Percentiles rank a stretch among this genome's conserved stretches.
Conservation (phyloP, 768 basidiomycete species). For the Hirschioporus abietinus region DNA sequence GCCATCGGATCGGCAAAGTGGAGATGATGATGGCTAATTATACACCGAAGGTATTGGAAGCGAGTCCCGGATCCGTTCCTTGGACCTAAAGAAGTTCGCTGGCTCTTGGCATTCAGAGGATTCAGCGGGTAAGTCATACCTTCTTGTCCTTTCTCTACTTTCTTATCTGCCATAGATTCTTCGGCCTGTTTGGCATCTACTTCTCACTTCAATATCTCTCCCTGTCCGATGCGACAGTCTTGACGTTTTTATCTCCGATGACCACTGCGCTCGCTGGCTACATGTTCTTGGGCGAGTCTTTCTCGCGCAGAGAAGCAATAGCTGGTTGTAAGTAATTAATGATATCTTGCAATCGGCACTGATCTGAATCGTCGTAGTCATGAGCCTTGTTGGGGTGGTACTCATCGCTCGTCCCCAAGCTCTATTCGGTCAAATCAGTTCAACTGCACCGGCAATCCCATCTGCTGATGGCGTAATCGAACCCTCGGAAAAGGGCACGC, state of each 20-base stretch:
- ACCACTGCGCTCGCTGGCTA: conserved; percentile 58
- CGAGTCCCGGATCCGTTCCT: conserved; percentile 53
- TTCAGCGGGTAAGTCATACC: conserved; percentile 45
- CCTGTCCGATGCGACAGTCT: conserved; percentile 70
- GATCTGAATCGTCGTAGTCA: conserved; percentile 29
- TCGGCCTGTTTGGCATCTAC: conserved; percentile 63
- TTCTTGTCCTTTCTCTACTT: neutral
- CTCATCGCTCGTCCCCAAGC: conserved; percentile 76
- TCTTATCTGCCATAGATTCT: conserved; percentile 42
- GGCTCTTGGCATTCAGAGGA: conserved; percentile 52
- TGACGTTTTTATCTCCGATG: conserved; percentile 72
- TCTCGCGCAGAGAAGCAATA: conserved; percentile 48
- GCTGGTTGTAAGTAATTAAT: conserved; percentile 38
- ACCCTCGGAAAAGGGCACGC: conserved; percentile 17
- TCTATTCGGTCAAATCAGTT: conserved; percentile 41
- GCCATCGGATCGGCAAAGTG: conserved; percentile 11
- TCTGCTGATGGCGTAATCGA: conserved; percentile 6
- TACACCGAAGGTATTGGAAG: conserved; percentile 27
- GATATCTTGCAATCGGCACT: neutral
- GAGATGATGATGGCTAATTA: conserved; percentile 6
- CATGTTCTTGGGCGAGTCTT: conserved; percentile 54
- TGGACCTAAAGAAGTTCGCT: conserved; percentile 65
- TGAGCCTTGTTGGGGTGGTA: conserved; percentile 70
- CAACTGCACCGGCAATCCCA: conserved; percentile 2
- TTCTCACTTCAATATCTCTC: conserved; percentile 71